Evolutionary conservation across 2,329 filamentous ascomycete genomes (phyloP).

Genomic region (Diatrype stigma): DNA sequence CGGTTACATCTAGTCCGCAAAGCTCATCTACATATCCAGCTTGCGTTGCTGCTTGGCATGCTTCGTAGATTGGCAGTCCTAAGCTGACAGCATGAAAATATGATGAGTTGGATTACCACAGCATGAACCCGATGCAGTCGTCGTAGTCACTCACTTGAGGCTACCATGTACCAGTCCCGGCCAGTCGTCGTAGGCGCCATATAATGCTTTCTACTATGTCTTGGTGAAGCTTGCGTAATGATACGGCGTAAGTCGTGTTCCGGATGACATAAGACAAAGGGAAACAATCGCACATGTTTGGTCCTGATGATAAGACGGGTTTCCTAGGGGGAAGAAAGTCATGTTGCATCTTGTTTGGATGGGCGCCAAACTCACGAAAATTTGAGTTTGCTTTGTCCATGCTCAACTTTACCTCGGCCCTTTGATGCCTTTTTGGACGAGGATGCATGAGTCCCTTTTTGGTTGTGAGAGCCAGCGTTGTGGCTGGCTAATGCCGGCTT

Average conservation of each 20-base stretch:
- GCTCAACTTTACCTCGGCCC: conserved; percentile 42
- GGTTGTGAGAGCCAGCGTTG: conserved; percentile 28
- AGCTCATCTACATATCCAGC: neutral
- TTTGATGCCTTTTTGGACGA: conserved; percentile 33
- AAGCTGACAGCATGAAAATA: neutral
- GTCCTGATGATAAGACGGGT: neutral
- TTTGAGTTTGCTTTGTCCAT: conserved; percentile 56
- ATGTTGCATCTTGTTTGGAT: neutral
- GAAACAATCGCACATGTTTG: neutral
- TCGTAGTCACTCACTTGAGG: neutral
- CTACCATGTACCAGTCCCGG: neutral
- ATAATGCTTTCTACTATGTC: neutral
- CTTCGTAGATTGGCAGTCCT: neutral
- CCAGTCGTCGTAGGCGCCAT: neutral
- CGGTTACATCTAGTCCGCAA: neutral
- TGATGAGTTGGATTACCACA: neutral
- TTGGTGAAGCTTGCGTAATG: no score
- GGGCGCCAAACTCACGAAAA: conserved; percentile 44
- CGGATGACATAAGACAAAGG: neutral
- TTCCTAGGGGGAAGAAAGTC: neutral
- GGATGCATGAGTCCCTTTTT: conserved; percentile 31
- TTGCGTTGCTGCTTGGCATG: neutral
- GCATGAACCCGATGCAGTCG: neutral
- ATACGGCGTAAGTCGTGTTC: neutral
- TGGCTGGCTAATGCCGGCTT: conserved; percentile 39